phyloP scores from a whole-genome alignment of 2,329 filamentous ascomycete genomes.

The Cytospora schulzeri region DNA sequence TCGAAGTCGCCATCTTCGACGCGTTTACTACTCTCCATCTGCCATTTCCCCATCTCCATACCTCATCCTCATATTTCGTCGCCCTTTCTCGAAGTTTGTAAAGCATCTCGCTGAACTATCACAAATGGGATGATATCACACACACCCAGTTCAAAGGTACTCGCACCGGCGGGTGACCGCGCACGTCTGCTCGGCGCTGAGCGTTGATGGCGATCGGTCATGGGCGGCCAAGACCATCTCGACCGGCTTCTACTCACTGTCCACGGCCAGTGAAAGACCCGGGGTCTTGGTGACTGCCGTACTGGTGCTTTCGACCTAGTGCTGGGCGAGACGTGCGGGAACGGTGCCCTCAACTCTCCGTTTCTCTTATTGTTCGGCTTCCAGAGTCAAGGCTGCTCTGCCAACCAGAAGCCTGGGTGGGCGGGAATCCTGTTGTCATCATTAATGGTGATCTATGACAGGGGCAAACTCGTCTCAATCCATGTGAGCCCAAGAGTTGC shows the following conservation, averaged over 20 bases:
- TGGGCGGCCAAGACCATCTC: constrained; percentile 16
- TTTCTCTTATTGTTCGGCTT: constrained; percentile 14
- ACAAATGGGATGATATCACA: constrained; percentile 6
- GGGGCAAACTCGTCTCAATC: constrained; percentile 13
- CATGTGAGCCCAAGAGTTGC: constrained; percentile 7
- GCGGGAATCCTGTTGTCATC: constrained; percentile 15
- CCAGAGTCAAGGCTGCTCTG: constrained; percentile 19
- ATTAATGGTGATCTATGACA: constrained; percentile 1
- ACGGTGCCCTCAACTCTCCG: constrained; percentile 17
- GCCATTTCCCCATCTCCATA: background rate
- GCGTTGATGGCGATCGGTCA: constrained; percentile 12
- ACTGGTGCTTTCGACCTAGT: constrained; percentile 17
- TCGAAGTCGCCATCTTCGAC: background rate
- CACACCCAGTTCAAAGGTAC: constrained; percentile 22
- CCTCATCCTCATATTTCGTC: background rate
- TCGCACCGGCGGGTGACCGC: constrained; percentile 23
- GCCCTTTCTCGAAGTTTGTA: background rate
- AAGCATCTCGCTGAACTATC: background rate
- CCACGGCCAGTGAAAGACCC: constrained; percentile 16
- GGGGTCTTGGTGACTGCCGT: constrained; percentile 19
- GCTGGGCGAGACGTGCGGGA: constrained; percentile 21
- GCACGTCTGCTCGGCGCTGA: constrained; percentile 22
- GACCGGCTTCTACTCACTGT: constrained; percentile 19
- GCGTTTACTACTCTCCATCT: background rate
- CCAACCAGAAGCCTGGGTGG: constrained; percentile 19